Conservation (phyloP, 2,329 filamentous ascomycete genomes). For the Thelonectria discophora region DNA sequence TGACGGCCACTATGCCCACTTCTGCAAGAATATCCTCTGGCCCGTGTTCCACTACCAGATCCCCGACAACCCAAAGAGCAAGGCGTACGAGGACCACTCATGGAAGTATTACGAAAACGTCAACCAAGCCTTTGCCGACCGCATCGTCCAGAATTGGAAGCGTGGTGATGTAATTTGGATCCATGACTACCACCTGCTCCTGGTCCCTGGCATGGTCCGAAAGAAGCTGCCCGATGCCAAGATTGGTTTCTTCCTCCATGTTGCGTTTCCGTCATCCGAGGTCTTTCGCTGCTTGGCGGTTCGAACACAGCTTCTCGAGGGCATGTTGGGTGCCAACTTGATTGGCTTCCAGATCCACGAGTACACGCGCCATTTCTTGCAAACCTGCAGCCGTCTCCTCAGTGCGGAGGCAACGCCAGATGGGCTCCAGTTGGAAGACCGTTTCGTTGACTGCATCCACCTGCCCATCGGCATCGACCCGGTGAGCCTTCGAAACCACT, state of each 20-base stretch:
- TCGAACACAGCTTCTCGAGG: slow-evolving; percentile 86
- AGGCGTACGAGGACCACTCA: slow-evolving; percentile 96
- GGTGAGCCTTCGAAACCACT: slow-evolving; percentile 74
- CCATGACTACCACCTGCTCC: slow-evolving; percentile 91
- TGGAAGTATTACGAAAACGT: slow-evolving; percentile 94
- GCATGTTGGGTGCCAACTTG: slow-evolving; percentile 91
- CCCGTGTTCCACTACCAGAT: slow-evolving; percentile 98
- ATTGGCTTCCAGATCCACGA: slow-evolving; percentile 94
- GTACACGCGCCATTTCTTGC: slow-evolving; percentile 92
- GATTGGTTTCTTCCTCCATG: slow-evolving; percentile 95
- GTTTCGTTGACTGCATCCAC: slow-evolving; percentile 88
- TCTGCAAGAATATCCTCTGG: slow-evolving; percentile 98
- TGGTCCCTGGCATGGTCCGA: slow-evolving; percentile 89
- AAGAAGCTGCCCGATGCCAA: slow-evolving; percentile 91
- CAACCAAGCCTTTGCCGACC: slow-evolving; percentile 92
- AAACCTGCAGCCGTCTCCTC: slow-evolving; percentile 91
- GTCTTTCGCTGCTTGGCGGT: slow-evolving; percentile 92
- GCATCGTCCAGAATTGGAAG: slow-evolving; percentile 92
- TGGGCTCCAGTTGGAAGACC: slow-evolving; percentile 89
- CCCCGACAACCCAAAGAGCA: slow-evolving; percentile 97
- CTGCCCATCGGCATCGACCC: slow-evolving; percentile 93
- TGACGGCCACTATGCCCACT: slow-evolving; percentile 93
- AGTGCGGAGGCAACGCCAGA: slow-evolving; percentile 90
- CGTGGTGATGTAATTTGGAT: slow-evolving; percentile 93
- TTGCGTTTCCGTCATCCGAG: slow-evolving; percentile 94